Evolutionary conservation across 169 alveolate genomes (phyloP).

Genomic region (Eimeria necatrix): DNA sequence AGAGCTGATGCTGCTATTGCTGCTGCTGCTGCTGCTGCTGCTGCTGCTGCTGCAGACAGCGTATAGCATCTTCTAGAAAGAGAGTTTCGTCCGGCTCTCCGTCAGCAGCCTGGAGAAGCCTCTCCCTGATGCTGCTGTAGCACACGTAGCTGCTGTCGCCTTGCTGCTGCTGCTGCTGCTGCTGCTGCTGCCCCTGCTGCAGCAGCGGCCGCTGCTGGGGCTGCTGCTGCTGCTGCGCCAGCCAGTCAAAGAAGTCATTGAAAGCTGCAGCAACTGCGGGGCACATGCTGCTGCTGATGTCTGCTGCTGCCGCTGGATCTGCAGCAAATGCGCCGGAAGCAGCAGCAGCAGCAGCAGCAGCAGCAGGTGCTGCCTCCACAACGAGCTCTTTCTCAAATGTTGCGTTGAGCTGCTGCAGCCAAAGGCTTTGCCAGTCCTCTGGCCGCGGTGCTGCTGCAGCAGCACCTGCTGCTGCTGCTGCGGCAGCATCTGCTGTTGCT

Average conservation of each 20-base stretch:
- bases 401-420: conserved; percentile 51
- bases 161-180: conserved; percentile 33
- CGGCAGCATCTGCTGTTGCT: neutral
- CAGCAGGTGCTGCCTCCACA: neutral
- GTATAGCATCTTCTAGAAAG: conserved; percentile 7
- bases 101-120: conserved; percentile 30
- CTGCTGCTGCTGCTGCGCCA: neutral
- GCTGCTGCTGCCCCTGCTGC: conserved; percentile 13
- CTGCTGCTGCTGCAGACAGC: conserved; percentile 16
- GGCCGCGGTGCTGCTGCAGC: neutral
- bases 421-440: conserved; percentile 5
- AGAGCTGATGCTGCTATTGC: neutral
- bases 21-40: neutral
- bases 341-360: neutral
- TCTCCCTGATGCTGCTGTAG: conserved; percentile 32
- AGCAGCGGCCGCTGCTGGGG: neutral
- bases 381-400: conserved; percentile 6
- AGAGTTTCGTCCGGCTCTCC: conserved; percentile 43
- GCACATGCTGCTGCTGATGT: neutral
- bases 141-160: neutral
- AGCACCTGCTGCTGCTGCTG: conserved; percentile 13
- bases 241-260: conserved; percentile 38
- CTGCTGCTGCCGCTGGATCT: neutral
- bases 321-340: neutral
- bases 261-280: neutral